Conservation (phyloP, 2,329 filamentous ascomycete genomes). For the Calonectria ilicicola region DNA sequence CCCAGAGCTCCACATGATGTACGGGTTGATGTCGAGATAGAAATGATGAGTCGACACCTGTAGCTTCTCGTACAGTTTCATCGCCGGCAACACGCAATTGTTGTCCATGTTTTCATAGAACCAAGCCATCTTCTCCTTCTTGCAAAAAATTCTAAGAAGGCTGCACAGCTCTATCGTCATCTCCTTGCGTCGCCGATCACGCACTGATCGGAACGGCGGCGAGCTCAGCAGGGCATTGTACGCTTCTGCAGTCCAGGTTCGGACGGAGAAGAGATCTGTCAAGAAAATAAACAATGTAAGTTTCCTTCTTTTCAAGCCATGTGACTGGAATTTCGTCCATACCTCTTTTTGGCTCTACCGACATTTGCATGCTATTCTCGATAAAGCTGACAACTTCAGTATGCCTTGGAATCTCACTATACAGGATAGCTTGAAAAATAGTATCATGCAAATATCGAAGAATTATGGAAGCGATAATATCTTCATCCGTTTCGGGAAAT, state of each 20-base stretch:
- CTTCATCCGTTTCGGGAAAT: constrained; percentile 53
- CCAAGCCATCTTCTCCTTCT: constrained; percentile 37
- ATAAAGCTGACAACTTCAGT: constrained; percentile 48
- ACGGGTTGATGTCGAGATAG: constrained; percentile 49
- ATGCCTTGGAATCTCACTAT: constrained; percentile 37
- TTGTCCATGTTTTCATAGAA: constrained; percentile 41
- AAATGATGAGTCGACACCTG: constrained; percentile 53
- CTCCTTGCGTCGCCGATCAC: constrained; percentile 38
- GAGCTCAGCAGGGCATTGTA: constrained; percentile 50
- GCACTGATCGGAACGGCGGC: constrained; percentile 42
- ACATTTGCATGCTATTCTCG: constrained; percentile 49
- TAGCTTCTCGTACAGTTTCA: constrained; percentile 53
- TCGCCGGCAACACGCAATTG: constrained; percentile 49
- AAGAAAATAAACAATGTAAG: neutral
- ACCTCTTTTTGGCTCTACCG: constrained; percentile 54
- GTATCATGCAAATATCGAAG: constrained; percentile 51
- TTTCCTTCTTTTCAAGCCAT: neutral
- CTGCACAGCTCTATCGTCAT: constrained; percentile 45
- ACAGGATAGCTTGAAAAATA: constrained; percentile 50
- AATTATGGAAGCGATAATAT: constrained; percentile 50
- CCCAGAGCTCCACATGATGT: constrained; percentile 39
- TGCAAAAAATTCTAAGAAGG: constrained; percentile 44
- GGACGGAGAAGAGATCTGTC: constrained; percentile 50
- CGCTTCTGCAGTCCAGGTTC: constrained; percentile 53
- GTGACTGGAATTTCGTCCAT: neutral